Percentiles rank a stretch among this genome's conserved stretches.
phyloP scores from a whole-genome alignment of 345 rosid genomes.

The Populus davidiana region DNA sequence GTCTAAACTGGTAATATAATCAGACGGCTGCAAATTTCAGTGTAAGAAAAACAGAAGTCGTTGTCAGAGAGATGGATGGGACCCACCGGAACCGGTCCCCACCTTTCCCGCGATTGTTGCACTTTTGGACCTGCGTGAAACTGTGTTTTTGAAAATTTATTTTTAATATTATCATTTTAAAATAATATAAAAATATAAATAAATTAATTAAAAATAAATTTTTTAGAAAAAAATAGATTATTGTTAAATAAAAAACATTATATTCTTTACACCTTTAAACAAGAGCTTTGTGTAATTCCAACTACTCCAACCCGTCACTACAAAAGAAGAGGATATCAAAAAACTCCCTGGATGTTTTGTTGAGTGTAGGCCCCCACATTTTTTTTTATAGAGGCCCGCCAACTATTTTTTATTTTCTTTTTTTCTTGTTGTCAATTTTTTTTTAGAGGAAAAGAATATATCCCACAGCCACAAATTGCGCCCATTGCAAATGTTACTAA shows the following conservation, averaged over 20 bases:
- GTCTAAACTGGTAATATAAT: background rate
- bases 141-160: too few relatives aligned
- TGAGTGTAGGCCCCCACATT: constrained; percentile 1
- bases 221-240: too few relatives aligned
- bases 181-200: too few relatives aligned
- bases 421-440: too few relatives aligned
- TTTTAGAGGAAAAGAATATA: too few relatives aligned
- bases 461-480: background rate
- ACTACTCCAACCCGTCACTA: constrained; percentile 35
- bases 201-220: too few relatives aligned
- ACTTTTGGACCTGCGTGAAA: too few relatives aligned
- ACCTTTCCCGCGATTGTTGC: constrained; percentile 15
- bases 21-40: constrained; percentile 5
- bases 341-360: background rate
- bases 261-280: too few relatives aligned
- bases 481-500: background rate
- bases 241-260: too few relatives aligned
- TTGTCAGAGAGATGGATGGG: constrained; percentile 10
- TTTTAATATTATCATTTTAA: too few relatives aligned
- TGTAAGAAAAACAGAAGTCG: background rate
- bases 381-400: background rate
- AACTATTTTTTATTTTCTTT: background rate
- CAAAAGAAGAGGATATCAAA: constrained; percentile 2
- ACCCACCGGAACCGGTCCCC: constrained; percentile 23
- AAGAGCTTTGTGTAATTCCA: constrained; percentile 11